phyloP scores from a whole-genome alignment of 2,329 filamentous ascomycete genomes.

The Aspergillus tubingensis region DNA sequence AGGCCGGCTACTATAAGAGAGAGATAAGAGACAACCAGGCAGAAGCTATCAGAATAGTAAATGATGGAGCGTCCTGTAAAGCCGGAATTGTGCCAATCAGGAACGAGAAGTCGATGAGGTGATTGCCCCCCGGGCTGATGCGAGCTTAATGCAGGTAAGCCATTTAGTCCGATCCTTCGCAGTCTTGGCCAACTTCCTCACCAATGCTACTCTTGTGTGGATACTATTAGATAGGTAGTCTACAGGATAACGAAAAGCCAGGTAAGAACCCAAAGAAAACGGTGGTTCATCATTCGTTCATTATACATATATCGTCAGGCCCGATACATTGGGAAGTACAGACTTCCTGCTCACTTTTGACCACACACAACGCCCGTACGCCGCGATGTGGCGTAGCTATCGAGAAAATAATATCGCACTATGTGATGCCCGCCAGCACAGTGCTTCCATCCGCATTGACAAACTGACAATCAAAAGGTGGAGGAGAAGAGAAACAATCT shows the following conservation, averaged over 20 bases:
- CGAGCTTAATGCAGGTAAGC: background rate
- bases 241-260: no score
- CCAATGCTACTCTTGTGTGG: no score
- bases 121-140: background rate
- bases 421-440: conserved; percentile 12
- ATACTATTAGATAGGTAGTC: no score
- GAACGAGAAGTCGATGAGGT: background rate
- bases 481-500: conserved; percentile 45
- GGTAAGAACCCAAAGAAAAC: no score
- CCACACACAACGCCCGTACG: background rate
- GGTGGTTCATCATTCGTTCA: background rate
- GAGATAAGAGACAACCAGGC: background rate
- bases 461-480: conserved; percentile 51
- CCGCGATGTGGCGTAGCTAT: background rate
- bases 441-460: conserved; percentile 37
- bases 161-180: background rate
- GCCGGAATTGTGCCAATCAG: background rate
- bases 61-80: background rate
- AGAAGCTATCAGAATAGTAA: background rate
- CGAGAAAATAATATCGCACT: background rate
- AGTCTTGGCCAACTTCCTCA: no score
- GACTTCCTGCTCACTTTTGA: background rate
- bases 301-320: background rate
- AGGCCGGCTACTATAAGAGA: background rate
- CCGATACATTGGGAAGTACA: background rate